Evolutionary conservation across 108 stramenopile species (phyloP), one percentile per base, ranked within the genome.

Genomic region (Nitzschia putrida): DNA sequence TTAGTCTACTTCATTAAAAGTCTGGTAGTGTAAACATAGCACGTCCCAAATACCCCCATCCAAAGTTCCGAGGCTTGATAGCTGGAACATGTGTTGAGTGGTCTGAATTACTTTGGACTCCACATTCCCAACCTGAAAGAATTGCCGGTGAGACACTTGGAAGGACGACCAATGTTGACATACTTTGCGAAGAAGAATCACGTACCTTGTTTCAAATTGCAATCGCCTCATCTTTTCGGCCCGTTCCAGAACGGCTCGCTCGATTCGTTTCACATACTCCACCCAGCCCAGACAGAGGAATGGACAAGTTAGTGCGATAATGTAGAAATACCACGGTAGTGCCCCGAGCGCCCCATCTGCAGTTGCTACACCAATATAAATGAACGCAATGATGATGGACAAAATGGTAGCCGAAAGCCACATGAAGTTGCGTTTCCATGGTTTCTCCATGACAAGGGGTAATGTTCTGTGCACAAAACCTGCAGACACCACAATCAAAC

Each of bases 161-260:
- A 1, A 2, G 49, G 64, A 64, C 8, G 22, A 37, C 13, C 3
- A 23, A 5, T 67, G 66, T 18, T 34, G 24, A 4, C 54, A 3
- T 55, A 34, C 38, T 1, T 12, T 34, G 34, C 20, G n/a, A 34
- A 10, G 20, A 29, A 43, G 8, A 47, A 47, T 13, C 16, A 49
- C 66, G 2, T 47, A 69, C 68, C 68, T 63, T 53, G 93, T 94
- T 54, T 94, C 93, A 64, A 94, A 94, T 56, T 91, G 88, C 44
- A 95, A 74, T 13, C 94, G 81, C 22, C 94, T 77, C 65, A 95
- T 77, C 80, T 86, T 92, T 25, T 78, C 91, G 29, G 87, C 90
- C 37, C 92, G 73, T 44, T 81, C 78, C 40, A 87, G 84, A 26
- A 77, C 49, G 43, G 73, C 67, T 40, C 61, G 64, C 37, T 92